Percentiles rank a stretch among this genome's conserved stretches.
phyloP scores from a whole-genome alignment of 2,329 filamentous ascomycete species.

The Colletotrichum liriopes region DNA sequence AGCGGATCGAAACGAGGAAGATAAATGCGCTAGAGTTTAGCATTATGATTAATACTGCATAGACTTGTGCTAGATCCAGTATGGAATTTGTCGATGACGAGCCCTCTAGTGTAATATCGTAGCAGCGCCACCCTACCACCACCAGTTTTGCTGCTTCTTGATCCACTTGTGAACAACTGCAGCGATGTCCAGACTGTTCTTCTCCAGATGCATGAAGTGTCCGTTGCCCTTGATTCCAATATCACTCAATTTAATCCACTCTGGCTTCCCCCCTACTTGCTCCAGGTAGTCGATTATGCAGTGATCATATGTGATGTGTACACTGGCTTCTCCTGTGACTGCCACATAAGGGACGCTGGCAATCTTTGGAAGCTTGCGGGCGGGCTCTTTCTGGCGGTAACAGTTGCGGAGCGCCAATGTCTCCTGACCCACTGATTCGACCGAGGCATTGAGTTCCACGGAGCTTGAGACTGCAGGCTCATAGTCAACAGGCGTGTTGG shows the following conservation, averaged over 20 bases:
- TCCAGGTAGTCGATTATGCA: conserved; percentile 65
- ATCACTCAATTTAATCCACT: conserved; percentile 61
- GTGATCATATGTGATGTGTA: conserved; percentile 67
- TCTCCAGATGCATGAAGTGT: conserved; percentile 65
- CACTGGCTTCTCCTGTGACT: conserved; percentile 64
- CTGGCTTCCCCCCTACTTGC: conserved; percentile 62
- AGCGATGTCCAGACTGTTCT: conserved; percentile 55
- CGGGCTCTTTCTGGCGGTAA: conserved; percentile 50
- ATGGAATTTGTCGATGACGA: background rate
- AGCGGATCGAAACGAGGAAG: too few relatives aligned
- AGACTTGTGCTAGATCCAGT: background rate
- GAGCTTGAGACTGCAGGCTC: conserved; percentile 47
- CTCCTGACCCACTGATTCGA: conserved; percentile 48
- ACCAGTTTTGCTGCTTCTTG: conserved; percentile 33
- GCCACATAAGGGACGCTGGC: conserved; percentile 61
- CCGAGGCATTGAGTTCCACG: conserved; percentile 44
- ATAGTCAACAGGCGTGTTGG: conserved; percentile 51
- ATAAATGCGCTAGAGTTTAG: too few relatives aligned
- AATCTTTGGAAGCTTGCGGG: conserved; percentile 61
- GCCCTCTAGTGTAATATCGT: background rate
- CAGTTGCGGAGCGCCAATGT: conserved; percentile 45
- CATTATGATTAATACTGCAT: too few relatives aligned
- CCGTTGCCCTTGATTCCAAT: conserved; percentile 65
- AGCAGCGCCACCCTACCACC: conserved; percentile 6
- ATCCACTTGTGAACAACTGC: conserved; percentile 57